Evolutionary conservation across 208 protist genomes (phyloP).

Genomic region (Leishmania amazonensis): DNA sequence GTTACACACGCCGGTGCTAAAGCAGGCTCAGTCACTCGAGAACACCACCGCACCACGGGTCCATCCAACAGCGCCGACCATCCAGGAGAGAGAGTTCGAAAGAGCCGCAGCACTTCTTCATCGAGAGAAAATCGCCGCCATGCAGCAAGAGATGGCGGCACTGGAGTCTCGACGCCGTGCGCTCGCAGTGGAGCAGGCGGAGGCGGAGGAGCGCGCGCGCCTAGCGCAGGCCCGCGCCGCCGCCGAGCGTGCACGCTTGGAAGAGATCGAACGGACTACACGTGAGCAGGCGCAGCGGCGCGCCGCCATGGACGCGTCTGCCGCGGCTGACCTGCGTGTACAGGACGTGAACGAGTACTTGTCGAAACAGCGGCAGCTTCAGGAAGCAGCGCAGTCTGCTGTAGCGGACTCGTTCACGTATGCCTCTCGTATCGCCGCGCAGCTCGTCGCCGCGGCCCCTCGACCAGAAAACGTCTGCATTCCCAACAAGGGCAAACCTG

Average conservation of each 20-base stretch:
- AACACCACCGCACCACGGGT: background rate
- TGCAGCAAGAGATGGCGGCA: conserved; percentile 39
- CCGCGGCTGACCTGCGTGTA: conserved; percentile 17
- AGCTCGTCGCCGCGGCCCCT: conserved; percentile 22
- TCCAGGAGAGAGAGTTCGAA: conserved; percentile 15
- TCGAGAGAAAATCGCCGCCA: conserved; percentile 37
- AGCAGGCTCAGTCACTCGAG: background rate
- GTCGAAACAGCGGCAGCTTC: conserved; percentile 15
- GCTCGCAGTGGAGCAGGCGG: conserved; percentile 31
- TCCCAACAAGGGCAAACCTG: background rate
- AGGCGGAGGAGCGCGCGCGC: conserved; percentile 44
- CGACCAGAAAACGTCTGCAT: background rate
- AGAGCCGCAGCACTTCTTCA: conserved; percentile 23
- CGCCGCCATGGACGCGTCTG: conserved; percentile 4
- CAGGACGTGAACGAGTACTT: conserved; percentile 36
- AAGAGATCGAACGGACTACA: conserved; percentile 14
- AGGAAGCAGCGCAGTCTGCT: conserved; percentile 19
- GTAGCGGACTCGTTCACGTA: conserved; percentile 29
- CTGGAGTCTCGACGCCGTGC: conserved; percentile 31
- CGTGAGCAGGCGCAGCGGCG: conserved; percentile 7
- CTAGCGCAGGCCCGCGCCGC: conserved; percentile 28
- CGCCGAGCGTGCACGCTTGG: conserved; percentile 35
- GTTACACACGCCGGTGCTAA: background rate
- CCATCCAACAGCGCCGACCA: background rate
- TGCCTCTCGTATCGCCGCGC: conserved; percentile 22